phyloP scores from a whole-genome alignment of 345 rosid species.

The Acer yangbiense region DNA sequence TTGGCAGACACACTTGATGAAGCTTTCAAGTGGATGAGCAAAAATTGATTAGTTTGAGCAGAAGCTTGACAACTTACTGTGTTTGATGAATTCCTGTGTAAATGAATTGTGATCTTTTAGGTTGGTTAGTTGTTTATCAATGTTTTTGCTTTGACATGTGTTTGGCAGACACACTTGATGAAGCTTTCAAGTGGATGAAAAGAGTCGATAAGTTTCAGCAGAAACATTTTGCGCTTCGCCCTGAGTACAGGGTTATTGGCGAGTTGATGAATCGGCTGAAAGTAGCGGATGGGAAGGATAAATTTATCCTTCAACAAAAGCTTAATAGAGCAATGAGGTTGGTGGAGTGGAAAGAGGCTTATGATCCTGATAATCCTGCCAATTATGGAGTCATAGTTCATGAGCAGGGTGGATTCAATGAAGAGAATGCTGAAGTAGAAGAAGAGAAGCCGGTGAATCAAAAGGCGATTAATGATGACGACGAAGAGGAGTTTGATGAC shows the following conservation, averaged over 20 bases:
- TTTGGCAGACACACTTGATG: conserved; percentile 70
- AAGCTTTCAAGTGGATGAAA: conserved; percentile 74
- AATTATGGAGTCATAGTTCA: conserved; percentile 71
- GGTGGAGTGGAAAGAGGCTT: conserved; percentile 85
- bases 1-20: conserved; percentile 75
- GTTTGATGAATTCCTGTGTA: no score
- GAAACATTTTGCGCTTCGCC: conserved; percentile 72
- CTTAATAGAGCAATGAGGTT: conserved; percentile 85
- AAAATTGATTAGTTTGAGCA: conserved; percentile 76
- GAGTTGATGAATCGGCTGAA: conserved; percentile 82
- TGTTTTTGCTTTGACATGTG: not conserved
- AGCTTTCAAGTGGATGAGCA: conserved; percentile 75
- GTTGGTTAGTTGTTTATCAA: not conserved
- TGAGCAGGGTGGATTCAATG: conserved; percentile 43
- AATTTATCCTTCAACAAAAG: conserved; percentile 83
- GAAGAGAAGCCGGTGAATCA: conserved; percentile 34
- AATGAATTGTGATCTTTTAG: not conserved
- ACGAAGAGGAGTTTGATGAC: conserved; percentile 91
- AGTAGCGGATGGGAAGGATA: conserved; percentile 86
- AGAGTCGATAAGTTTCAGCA: conserved; percentile 80
- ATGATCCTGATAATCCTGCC: conserved; percentile 82
- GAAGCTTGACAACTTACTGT: conserved; percentile 31
- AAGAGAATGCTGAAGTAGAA: conserved; percentile 38
- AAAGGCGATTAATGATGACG: conserved; percentile 41
- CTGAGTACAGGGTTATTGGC: conserved; percentile 87